Evolutionary conservation across 768 basidiomycete genomes (phyloP).

Genomic region (Psilocybe sp.): DNA sequence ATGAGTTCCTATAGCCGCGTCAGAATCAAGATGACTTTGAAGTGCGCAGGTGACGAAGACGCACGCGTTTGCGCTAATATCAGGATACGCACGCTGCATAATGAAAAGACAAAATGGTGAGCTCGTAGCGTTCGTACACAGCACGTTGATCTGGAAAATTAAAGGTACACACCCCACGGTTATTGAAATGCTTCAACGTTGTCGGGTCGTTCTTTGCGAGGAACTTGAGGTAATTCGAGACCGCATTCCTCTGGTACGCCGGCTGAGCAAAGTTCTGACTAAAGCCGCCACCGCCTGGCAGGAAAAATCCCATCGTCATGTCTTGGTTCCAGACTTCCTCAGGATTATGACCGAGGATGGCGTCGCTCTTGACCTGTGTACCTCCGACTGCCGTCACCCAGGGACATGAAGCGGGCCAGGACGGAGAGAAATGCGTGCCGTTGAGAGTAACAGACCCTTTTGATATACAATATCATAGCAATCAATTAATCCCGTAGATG

Average conservation of each 20-base stretch:
- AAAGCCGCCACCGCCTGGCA: constrained; percentile 48
- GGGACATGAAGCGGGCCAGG: constrained; percentile 42
- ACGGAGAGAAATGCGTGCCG: constrained; percentile 40
- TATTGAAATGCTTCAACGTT: constrained; percentile 21
- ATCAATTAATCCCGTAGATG: background rate
- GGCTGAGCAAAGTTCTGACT: constrained; percentile 32
- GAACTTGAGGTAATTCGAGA: constrained; percentile 33
- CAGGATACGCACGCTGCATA: constrained; percentile 43
- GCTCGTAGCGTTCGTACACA: too few relatives aligned
- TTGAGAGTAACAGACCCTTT: constrained; percentile 30
- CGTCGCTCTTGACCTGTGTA: constrained; percentile 39
- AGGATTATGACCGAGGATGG: constrained; percentile 11
- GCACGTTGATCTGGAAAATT: background rate
- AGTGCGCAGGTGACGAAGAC: background rate
- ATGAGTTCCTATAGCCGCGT: constrained; percentile 8
- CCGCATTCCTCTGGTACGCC: constrained; percentile 40
- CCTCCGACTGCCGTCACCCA: constrained; percentile 50
- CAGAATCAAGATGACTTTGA: background rate
- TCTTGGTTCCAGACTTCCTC: constrained; percentile 44
- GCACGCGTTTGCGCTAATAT: constrained; percentile 47
- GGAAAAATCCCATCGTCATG: constrained; percentile 38
- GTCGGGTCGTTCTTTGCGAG: constrained; percentile 28
- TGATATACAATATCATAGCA: background rate
- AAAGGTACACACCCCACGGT: constrained; percentile 25
- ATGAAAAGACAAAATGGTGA: background rate